Evolutionary conservation across 768 basidiomycete genomes (phyloP), one percentile per base, ranked within the genome.

Genomic region (Amanita phalloides): DNA sequence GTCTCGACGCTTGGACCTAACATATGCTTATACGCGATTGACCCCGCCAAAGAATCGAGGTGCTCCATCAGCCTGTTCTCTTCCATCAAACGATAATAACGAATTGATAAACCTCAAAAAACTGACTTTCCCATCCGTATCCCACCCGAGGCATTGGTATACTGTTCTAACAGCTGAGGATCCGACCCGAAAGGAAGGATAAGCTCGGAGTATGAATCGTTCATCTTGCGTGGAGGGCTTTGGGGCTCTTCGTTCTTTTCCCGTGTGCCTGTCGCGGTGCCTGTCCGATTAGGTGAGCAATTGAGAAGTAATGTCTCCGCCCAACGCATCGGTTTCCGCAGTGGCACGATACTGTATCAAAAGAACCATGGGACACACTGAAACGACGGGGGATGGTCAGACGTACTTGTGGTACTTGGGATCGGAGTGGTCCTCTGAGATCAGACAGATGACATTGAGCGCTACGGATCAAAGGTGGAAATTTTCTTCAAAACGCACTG

Each of bases 1-100:
- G 72, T 74, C 55, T 75, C 65, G n/a, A 79, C 76, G 9, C 64
- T 66, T 0, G 82, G 84, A 1, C 83, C 84, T 4, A 87, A 74
- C 74, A 88, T 73, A 65, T 90, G 88, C 62, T 88, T 85, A 65
- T 90, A 91, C 3, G 87, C 75, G 53, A 90, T 87, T 3, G 84
- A 85, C 28, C 88, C 89, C 5, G 89, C 88, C n/a, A 90, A 69
- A 3, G 86, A 86, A 61, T 92, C 89, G 32, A 90, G 71, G 61
- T 90, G 83, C 65, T 86, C 82, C 80, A 87, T 82, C 25, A 88
- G 67, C 68, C 79, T 81, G 39, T 35, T 17, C 3, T 23, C 28
- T n/a, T 23, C 26, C 28, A 14, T 30, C 13, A 43, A 3, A 21
- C 17, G 14, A 49, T 42, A 7, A 45, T 21, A 30, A n/a, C 41